A percentile compares a stretch with the other conserved stretches of the same genome.
Evolutionary conservation across 2,329 filamentous ascomycete species (phyloP).

Genomic region (Penicillium sclerotiorum): DNA sequence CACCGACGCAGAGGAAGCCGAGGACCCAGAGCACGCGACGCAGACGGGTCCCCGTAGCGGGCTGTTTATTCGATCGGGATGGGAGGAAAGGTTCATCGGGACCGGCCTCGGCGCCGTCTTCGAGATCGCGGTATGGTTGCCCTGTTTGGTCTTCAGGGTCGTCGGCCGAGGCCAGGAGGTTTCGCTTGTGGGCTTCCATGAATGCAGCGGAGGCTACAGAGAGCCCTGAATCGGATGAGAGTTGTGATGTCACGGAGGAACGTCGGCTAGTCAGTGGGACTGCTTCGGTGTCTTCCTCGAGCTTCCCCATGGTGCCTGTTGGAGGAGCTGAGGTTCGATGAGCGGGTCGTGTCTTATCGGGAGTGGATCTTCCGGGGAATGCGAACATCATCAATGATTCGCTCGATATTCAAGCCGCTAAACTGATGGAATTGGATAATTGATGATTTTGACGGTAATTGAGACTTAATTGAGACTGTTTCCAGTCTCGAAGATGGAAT

Average conservation of each 20-base stretch:
- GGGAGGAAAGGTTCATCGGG: constrained; percentile 30
- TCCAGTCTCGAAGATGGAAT: no score
- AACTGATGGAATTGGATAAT: background rate
- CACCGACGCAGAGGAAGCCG: constrained; percentile 44
- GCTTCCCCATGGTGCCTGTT: constrained; percentile 27
- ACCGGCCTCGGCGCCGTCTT: constrained; percentile 30
- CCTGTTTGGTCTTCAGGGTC: constrained; percentile 14
- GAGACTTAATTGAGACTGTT: no score
- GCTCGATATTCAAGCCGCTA: no score
- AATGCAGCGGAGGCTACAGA: constrained; percentile 36
- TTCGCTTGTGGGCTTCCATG: constrained; percentile 29
- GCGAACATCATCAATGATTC: no score
- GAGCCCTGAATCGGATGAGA: constrained; percentile 37
- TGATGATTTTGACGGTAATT: no score
- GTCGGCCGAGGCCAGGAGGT: constrained; percentile 12
- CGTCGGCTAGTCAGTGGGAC: constrained; percentile 31
- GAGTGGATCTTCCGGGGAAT: constrained; percentile 3
- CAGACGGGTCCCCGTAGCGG: constrained; percentile 31
- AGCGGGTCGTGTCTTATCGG: constrained; percentile 3
- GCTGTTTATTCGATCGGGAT: constrained; percentile 23
- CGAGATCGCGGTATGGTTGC: constrained; percentile 37
- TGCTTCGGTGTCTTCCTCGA: constrained; percentile 29
- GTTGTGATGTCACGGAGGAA: constrained; percentile 29
- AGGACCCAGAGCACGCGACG: constrained; percentile 45
- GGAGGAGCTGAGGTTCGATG: background rate